Percentiles rank a stretch among this genome's conserved stretches.
phyloP scores from a whole-genome alignment of 306 rosid species.

The Ceratonia siliqua region DNA sequence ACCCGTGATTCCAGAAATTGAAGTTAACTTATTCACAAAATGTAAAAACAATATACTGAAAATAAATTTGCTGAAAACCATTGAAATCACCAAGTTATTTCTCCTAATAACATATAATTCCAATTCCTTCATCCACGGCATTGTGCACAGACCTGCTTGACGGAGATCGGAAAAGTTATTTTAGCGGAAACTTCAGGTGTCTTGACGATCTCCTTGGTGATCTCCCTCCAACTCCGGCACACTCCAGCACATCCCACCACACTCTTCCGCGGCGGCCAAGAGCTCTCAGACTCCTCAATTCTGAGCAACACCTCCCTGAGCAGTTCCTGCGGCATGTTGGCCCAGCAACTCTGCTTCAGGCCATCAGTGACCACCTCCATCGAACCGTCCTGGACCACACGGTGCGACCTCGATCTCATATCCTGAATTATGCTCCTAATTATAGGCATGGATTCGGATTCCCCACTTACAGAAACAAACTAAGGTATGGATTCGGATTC shows the following conservation, averaged over 20 bases:
- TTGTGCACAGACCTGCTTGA: constrained; percentile 75
- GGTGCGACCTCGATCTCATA: constrained; percentile 74
- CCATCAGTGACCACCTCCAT: constrained; percentile 34
- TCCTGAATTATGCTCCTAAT: constrained; percentile 64
- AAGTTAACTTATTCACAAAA: not conserved
- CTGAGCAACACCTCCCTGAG: constrained; percentile 76
- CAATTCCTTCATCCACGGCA: not conserved
- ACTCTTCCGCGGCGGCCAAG: constrained; percentile 84
- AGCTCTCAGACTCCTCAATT: constrained; percentile 73
- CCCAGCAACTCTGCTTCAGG: constrained; percentile 79
- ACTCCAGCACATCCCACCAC: constrained; percentile 96
- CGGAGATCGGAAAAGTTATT: constrained; percentile 89
- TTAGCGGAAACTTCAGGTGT: constrained; percentile 66
- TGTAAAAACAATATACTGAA: not conserved
- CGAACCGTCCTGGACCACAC: constrained; percentile 60
- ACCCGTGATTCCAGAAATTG: not conserved
- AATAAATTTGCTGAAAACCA: not conserved
- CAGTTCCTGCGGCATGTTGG: constrained; percentile 92
- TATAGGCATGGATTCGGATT: constrained; percentile 44
- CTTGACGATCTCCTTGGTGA: constrained; percentile 81
- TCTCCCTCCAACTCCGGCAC: constrained; percentile 85
- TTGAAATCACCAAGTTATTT: not conserved
- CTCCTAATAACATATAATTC: not conserved
- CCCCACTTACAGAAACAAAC: not conserved
- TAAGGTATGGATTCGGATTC: not conserved